Evolutionary conservation across 2,329 filamentous ascomycete genomes (phyloP), one percentile per base, ranked within the genome.

Genomic region (Cercospora sojina): DNA sequence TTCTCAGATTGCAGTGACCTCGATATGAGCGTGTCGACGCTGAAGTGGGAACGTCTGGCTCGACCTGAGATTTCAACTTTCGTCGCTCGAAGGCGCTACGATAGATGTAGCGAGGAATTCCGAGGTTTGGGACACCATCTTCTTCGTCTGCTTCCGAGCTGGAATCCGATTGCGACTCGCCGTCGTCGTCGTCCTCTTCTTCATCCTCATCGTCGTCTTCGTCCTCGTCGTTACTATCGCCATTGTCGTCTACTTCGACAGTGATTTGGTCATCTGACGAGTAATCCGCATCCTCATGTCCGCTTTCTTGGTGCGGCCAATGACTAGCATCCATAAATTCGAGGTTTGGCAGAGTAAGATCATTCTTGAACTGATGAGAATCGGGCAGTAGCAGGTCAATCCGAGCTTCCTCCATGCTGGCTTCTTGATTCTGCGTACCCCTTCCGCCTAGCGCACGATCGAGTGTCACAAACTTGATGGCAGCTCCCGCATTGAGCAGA

Each of bases 1-100:
- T 90, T 69, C 86, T 84, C 61, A 88, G 83, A 70, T 90, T 90
- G 78, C 88, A 90, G 74, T 90, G 88, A 2, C 88, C 88, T 3
- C 81, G 80, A 73, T 89, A 90, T 20, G 82, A 76, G 43, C 83
- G 83, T 2, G 83, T 87, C 69, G 88, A 85, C 1, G 84, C 79
- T 18, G 80, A 82, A 71, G 86, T 87, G 13, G 86, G 84, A 5
- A 86, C 81, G 60, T 86, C 76, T 0, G 77, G 73, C 67, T 88
- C 85, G 16, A 89, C 84, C 18, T 81, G 79, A 59, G 83, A 80
- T 61, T 84, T 81, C 27, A 80, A 75, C 23, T 77, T 77, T 55
- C 79, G 80, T 55, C 82, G 80, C 58, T 82, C 80, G 59, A 84
- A 83, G 4, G 84, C 82, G 47, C 82, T 81, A 25, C 80, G 79